Conservation (phyloP, 31 red algal genomes). For the Odonthalia washingtoniensis region DNA sequence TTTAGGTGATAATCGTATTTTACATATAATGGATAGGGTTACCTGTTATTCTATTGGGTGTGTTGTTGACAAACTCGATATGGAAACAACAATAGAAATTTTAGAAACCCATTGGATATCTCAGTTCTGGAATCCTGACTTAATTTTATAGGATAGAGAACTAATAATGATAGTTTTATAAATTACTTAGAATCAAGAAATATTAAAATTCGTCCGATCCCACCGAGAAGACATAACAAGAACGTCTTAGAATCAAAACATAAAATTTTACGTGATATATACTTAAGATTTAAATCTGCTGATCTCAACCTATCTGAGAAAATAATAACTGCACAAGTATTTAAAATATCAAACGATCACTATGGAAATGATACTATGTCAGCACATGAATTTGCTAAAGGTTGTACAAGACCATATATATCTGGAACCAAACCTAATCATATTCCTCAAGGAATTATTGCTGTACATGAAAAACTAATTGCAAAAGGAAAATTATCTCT, state of each 20-base stretch:
- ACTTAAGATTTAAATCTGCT: neutral
- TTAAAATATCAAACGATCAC: slow-evolving; percentile 34
- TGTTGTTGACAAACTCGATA: neutral
- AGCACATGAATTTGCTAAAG: slow-evolving; percentile 44
- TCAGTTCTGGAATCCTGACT: slow-evolving; percentile 23
- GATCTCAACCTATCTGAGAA: neutral
- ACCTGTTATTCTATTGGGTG: slow-evolving; percentile 34
- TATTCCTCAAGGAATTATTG: too few relatives aligned
- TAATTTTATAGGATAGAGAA: slow-evolving; percentile 25
- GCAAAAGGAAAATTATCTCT: too few relatives aligned
- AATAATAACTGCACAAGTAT: neutral
- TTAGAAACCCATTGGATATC: slow-evolving; percentile 41
- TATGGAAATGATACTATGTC: slow-evolving; percentile 45
- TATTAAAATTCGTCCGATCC: slow-evolving; percentile 4
- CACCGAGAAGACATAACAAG: slow-evolving; percentile 22
- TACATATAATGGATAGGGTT: slow-evolving; percentile 35
- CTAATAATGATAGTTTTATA: slow-evolving; percentile 23
- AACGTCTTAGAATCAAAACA: slow-evolving; percentile 43
- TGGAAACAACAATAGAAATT: neutral
- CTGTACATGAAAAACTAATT: too few relatives aligned
- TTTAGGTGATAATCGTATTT: slow-evolving; percentile 8
- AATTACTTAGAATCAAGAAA: neutral
- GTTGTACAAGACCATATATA: slow-evolving; percentile 31
- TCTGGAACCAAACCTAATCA: too few relatives aligned
- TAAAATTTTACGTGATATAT: slow-evolving; percentile 24